Percentiles rank a stretch among this genome's conserved stretches.
phyloP scores from a whole-genome alignment of 768 basidiomycete species.

The Termitomyces sp. region DNA sequence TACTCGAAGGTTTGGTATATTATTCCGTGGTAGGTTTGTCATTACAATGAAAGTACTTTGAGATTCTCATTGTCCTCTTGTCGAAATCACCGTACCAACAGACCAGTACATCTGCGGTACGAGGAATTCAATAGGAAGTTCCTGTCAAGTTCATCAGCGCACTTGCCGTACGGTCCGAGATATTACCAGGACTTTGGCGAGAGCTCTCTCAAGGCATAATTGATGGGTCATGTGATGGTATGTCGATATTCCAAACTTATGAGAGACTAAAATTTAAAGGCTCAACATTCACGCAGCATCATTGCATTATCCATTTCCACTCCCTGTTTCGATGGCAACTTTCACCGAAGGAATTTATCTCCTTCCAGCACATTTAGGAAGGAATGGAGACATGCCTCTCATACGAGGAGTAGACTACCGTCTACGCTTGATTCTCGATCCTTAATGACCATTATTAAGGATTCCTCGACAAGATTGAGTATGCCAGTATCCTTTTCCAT shows the following conservation, averaged over 20 bases:
- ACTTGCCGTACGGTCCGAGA: background rate
- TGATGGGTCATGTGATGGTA: background rate
- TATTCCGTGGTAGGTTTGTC: background rate
- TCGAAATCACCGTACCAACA: background rate
- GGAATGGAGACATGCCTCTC: background rate
- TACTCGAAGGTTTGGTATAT: conserved; percentile 4
- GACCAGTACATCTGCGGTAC: background rate
- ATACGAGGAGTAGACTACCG: background rate
- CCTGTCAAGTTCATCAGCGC: background rate
- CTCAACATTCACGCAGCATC: background rate
- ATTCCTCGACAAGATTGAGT: background rate
- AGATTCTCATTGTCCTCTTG: background rate
- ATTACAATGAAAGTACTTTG: rapidly evolving
- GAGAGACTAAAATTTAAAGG: background rate
- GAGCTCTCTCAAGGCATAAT: background rate
- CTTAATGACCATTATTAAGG: background rate
- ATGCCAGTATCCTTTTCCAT: no score
- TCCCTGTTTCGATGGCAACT: background rate
- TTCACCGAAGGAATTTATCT: background rate
- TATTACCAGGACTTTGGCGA: background rate
- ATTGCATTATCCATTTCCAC: background rate
- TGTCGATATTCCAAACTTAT: background rate
- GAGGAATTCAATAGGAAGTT: background rate
- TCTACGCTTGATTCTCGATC: background rate
- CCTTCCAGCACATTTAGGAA: background rate